Percentiles rank a stretch among this genome's conserved stretches.
phyloP scores from a whole-genome alignment of 2,329 filamentous ascomycete species.

The Exophiala spinifera region DNA sequence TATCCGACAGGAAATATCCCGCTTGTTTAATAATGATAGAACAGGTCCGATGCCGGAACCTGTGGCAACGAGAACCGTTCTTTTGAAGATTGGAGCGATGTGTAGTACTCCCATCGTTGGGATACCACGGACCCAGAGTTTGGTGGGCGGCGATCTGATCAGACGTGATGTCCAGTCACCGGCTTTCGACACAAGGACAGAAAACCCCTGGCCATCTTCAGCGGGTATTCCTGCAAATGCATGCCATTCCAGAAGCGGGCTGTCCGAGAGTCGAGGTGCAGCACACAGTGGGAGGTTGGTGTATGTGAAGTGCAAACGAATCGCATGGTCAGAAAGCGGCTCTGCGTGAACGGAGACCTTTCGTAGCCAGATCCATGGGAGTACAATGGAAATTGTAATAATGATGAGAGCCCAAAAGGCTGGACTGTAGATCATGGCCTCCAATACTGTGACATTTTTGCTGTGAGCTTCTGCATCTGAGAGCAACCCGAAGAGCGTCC shows the following conservation, averaged over 20 bases:
- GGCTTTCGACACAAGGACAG: constrained; percentile 67
- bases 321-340: constrained; percentile 67
- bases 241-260: constrained; percentile 69
- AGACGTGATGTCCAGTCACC: constrained; percentile 70
- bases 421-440: constrained; percentile 41
- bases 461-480: constrained; percentile 37
- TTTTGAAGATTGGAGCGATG: constrained; percentile 63
- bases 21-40: constrained; percentile 58
- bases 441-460: constrained; percentile 30
- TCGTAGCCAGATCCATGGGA: constrained; percentile 71
- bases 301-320: constrained; percentile 68
- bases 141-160: constrained; percentile 59
- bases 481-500: constrained; percentile 59
- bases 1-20: constrained; percentile 51
- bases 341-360: constrained; percentile 64
- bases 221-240: constrained; percentile 71
- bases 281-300: constrained; percentile 57
- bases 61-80: constrained; percentile 65
- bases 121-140: constrained; percentile 66
- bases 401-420: constrained; percentile 66
- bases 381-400: constrained; percentile 63
- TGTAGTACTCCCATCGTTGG: constrained; percentile 67
- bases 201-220: constrained; percentile 58
- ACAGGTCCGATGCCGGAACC: constrained; percentile 72
- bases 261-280: constrained; percentile 59